A percentile compares a stretch with the other conserved stretches of the same genome.
Conservation (phyloP, 768 basidiomycete species). For the Leucosporidium scottii region DNA sequence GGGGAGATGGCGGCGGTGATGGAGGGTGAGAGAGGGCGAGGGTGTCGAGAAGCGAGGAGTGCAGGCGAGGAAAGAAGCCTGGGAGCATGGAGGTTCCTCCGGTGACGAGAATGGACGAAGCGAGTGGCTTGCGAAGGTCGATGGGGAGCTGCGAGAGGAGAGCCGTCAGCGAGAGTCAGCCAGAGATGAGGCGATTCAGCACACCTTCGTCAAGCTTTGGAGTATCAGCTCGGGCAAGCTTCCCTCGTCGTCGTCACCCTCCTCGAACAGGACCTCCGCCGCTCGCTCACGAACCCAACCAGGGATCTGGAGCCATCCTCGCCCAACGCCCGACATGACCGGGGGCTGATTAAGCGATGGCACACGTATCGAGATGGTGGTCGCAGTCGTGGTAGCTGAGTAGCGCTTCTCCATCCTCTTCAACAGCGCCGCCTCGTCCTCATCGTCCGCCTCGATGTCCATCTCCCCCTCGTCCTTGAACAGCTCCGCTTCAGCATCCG, state of each 20-base stretch:
- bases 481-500: background rate
- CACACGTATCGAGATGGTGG: slow-evolving; percentile 19
- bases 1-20: slow-evolving; percentile 18
- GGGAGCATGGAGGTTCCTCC: slow-evolving; percentile 90
- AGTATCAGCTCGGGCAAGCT: slow-evolving; percentile 76
- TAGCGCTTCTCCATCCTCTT: slow-evolving; percentile 5
- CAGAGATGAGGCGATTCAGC: background rate
- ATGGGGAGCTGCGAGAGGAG: slow-evolving; percentile 60
- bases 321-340: background rate
- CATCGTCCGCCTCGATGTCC: background rate
- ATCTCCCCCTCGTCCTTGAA: background rate
- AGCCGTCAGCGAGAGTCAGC: background rate
- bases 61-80: slow-evolving; percentile 85
- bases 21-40: slow-evolving; percentile 43
- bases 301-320: slow-evolving; percentile 49
- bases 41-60: slow-evolving; percentile 62
- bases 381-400: slow-evolving; percentile 7
- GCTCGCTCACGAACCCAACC: slow-evolving; percentile 93
- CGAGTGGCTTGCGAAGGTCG: slow-evolving; percentile 77
- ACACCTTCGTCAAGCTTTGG: slow-evolving; percentile 69
- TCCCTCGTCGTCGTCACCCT: slow-evolving; percentile 74
- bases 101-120: slow-evolving; percentile 72
- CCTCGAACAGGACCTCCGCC: slow-evolving; percentile 83
- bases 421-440: background rate
- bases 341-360: slow-evolving; percentile 8